phyloP scores from a whole-genome alignment of 352 stramenopile species.

The Blastocystis sp. region DNA sequence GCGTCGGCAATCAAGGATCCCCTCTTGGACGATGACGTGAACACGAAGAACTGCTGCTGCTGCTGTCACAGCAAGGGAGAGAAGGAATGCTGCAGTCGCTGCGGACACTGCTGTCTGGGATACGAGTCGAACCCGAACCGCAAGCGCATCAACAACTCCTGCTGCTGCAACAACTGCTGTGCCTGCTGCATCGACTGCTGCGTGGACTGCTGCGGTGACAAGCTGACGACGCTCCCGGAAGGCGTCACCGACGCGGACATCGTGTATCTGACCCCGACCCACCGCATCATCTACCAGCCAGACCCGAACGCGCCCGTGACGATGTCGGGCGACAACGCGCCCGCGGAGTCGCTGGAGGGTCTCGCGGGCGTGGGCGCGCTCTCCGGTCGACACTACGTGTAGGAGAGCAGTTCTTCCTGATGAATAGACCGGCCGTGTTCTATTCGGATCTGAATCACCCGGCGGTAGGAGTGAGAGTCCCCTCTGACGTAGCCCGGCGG shows the following conservation, averaged over 20 bases:
- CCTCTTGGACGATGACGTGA: not conserved
- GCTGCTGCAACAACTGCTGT: constrained; percentile 35
- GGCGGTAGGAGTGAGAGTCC: not conserved
- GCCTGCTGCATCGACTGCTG: constrained; percentile 50
- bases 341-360: not conserved
- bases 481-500: not conserved
- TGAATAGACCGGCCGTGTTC: constrained; percentile 25
- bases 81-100: constrained; percentile 20
- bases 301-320: constrained; percentile 44
- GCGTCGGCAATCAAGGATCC: not conserved
- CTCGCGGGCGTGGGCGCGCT: not conserved
- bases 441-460: constrained; percentile 12
- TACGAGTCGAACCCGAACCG: constrained; percentile 1
- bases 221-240: not conserved
- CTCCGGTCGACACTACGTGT: constrained; percentile 25
- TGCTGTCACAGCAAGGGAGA: constrained; percentile 13
- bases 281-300: constrained; percentile 42
- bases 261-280: not conserved
- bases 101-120: constrained; percentile 13
- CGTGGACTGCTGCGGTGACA: constrained; percentile 35
- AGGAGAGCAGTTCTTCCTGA: not conserved
- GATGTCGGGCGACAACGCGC: not conserved
- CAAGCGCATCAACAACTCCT: constrained; percentile 39
- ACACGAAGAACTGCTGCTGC: not conserved
- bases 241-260: not conserved